phyloP scores from a whole-genome alignment of 768 basidiomycete genomes.

The Suillus discolor region DNA sequence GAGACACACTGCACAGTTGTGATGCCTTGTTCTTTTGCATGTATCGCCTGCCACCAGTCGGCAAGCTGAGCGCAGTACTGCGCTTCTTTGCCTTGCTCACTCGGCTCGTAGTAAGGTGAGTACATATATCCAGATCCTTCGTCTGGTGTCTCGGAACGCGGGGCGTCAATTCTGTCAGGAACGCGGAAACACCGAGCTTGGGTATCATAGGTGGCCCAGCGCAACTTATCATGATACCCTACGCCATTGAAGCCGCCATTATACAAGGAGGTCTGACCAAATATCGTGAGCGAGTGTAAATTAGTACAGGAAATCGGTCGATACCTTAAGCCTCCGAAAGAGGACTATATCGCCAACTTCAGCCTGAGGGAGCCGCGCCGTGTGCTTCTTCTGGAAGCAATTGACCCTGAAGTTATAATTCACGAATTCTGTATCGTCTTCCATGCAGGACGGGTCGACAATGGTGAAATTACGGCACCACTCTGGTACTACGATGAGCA shows the following conservation, averaged over 20 bases:
- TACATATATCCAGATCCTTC: constrained; percentile 41
- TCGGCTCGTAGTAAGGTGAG: constrained; percentile 48
- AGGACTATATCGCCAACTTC: constrained; percentile 53
- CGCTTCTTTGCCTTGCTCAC: constrained; percentile 37
- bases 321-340: constrained; percentile 53
- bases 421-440: constrained; percentile 28
- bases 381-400: constrained; percentile 52
- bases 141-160: constrained; percentile 33
- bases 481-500: constrained; percentile 38
- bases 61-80: constrained; percentile 45
- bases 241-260: constrained; percentile 36
- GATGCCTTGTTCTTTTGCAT: constrained; percentile 23
- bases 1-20: constrained; percentile 17
- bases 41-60: constrained; percentile 53
- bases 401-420: constrained; percentile 32
- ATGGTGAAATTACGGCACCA: constrained; percentile 46
- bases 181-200: constrained; percentile 38
- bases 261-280: constrained; percentile 36
- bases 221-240: constrained; percentile 49
- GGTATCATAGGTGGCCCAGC: constrained; percentile 59
- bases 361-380: constrained; percentile 54
- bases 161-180: constrained; percentile 39
- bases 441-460: constrained; percentile 54
- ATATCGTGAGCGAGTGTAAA: not conserved
- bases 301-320: not conserved